Conservation (phyloP, 1,284 basidiomycete species). For the Heterobasidion parviporum region DNA sequence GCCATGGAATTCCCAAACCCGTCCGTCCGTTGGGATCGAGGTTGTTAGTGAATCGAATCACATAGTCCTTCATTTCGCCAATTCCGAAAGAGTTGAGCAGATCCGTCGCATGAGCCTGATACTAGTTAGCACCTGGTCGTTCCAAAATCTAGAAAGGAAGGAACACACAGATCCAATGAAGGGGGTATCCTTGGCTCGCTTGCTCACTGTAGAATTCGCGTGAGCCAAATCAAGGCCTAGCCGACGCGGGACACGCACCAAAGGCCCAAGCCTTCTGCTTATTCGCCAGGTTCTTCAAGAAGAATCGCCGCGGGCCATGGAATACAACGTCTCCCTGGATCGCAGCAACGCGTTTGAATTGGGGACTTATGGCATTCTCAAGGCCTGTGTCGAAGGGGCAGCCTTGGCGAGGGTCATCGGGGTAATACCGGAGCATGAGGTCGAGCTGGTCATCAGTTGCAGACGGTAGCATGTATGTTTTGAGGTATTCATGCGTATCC, state of each 20-base stretch:
- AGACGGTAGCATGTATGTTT: conserved; percentile 8
- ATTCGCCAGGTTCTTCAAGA: conserved; percentile 6
- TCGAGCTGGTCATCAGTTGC: conserved; percentile 6
- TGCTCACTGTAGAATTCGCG: conserved; percentile 6
- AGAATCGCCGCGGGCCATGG: conserved; percentile 10
- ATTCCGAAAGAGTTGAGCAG: conserved; percentile 20
- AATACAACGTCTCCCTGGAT: conserved; percentile 22
- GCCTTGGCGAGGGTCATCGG: conserved; percentile 11
- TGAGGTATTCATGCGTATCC: conserved; percentile 2
- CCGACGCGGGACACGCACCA: neutral
- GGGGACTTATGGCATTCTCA: conserved; percentile 8
- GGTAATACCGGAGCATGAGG: conserved; percentile 15
- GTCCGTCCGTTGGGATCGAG: conserved; percentile 40
- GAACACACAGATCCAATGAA: conserved; percentile 9
- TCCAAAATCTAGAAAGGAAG: neutral
- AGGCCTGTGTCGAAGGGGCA: conserved; percentile 20
- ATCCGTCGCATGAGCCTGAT: conserved; percentile 30
- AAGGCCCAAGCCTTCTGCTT: conserved; percentile 12
- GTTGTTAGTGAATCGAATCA: conserved; percentile 25
- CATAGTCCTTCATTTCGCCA: conserved; percentile 10
- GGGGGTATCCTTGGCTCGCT: conserved; percentile 7
- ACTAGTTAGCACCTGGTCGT: neutral
- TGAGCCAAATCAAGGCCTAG: neutral
- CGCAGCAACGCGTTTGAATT: conserved; percentile 21
- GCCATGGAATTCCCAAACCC: conserved; percentile 31